Evolutionary conservation across 139 green algal species (phyloP), one percentile per base, ranked within the genome.

Genomic region (Tetratostichococcus sp.): DNA sequence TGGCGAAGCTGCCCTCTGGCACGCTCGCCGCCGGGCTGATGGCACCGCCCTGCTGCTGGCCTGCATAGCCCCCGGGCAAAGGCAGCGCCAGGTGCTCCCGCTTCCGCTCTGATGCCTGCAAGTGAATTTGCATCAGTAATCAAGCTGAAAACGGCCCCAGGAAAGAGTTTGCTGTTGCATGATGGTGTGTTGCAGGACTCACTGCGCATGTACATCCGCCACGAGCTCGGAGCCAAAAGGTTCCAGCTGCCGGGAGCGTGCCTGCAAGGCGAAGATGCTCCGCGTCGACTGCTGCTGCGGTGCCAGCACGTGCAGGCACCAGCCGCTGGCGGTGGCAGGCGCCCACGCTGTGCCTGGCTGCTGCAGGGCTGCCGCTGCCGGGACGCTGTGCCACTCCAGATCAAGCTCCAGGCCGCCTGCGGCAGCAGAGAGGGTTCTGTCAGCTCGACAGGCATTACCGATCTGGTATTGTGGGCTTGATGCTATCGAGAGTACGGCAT

Each of bases 361-460:
- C 21, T 50, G 35, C 34, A 72, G 26, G 4, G 74, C 72, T 22
- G 39, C 39, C 4, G 71, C 26, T 0, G 83, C 22, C 22, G 72
- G 67, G 17, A 77, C 11, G 33, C 62, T 73, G 30, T 82, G 58
- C 86, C 85, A 93, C n/a, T 86, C 73, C 19, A 91, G 30, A 30
- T 93, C 88, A 70, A 93, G 68, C 85, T 93, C 88, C 42, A 92
- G 32, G 31, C 34, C 43, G 31, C 72, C 57, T 78, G 69, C 21
- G 28, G 42, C 4, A 67, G 5, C 28, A 26, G 59, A 26, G 31
- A 76, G 33, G 21, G 35, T n/a, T 14, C 8, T 28, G 50, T 62
- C 11, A n/a, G 14, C 17, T 22, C 8, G 39, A 14, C 39, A 50
- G 39, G 8, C 8, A 50, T 50, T 50, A 22, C 39, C 39, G 39